Evolutionary conservation across 2,329 filamentous ascomycete genomes (phyloP), one percentile per base, ranked within the genome.

Genomic region (Ilyonectria destructans): DNA sequence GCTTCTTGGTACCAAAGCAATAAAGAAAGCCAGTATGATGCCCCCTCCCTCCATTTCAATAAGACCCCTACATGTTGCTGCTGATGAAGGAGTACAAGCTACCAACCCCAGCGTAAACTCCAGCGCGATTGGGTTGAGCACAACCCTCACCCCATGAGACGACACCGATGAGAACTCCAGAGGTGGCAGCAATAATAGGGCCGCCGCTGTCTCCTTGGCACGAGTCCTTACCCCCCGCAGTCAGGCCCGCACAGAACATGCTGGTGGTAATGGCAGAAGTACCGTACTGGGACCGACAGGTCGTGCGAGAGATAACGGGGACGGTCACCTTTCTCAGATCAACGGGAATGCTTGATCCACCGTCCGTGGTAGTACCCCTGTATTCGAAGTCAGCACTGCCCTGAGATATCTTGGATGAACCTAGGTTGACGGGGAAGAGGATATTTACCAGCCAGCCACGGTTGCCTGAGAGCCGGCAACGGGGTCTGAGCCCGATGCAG

Each of bases 181-280:
- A 15, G 67, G 71, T 63, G 40, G 60, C 57, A 35, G 78, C 69
- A 33, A 80, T 69, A 15, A 80, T 71, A 48, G 78, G 78, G 48
- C 78, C 78, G 40, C 78, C 78, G 17, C 72, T 76, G 73, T 80
- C 78, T 19, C 78, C 77, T 33, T 74, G 70, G 78, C 78, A 80
- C 17, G 78, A 72, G 68, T 80, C 78, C 70, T 74, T 76, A 43
- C 76, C 77, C 13, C 78, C 78, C 5, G 56, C 51, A 3, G 69
- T 15, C 10, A 71, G 33, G 10, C 77, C 78, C 51, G 78, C 78
- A 71, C 78, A 80, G 74, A 80, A 72, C 78, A 80, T 80, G 73
- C 71, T 70, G 65, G 61, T 62, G 55, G 77, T 79, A 63, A 80
- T 64, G 55, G 64, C 17, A 5, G 68, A 71, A n/a, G 66, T 58